Conservation (phyloP, 23 red algal genomes). For the Gracilaria vermiculophylla region DNA sequence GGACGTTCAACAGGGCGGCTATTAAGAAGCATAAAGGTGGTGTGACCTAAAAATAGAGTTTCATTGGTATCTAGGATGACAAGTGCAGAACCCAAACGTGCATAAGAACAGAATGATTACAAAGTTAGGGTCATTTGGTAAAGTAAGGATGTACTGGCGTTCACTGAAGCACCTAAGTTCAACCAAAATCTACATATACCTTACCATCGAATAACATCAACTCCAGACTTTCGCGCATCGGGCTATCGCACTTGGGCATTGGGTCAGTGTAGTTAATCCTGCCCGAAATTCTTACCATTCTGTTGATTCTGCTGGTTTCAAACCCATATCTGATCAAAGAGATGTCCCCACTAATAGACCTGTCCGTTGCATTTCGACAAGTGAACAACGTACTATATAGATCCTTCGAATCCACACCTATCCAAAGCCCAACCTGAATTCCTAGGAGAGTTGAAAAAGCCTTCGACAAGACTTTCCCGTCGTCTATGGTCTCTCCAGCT, state of each 20-base stretch:
- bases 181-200: too few relatives aligned
- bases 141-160: too few relatives aligned
- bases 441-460: neutral
- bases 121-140: too few relatives aligned
- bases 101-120: too few relatives aligned
- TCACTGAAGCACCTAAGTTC: too few relatives aligned
- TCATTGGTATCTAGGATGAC: too few relatives aligned
- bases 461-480: neutral
- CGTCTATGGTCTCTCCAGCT: conserved; percentile 1
- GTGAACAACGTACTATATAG: neutral
- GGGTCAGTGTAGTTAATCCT: neutral
- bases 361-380: neutral
- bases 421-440: conserved; percentile 13
- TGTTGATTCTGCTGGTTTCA: conserved; percentile 17
- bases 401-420: conserved; percentile 7
- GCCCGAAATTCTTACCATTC: conserved; percentile 14
- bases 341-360: conserved; percentile 7
- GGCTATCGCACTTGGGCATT: conserved; percentile 13
- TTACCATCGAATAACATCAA: too few relatives aligned
- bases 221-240: too few relatives aligned
- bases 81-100: too few relatives aligned
- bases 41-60: too few relatives aligned
- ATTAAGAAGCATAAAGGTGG: too few relatives aligned
- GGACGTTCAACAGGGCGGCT: too few relatives aligned
- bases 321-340: neutral